Evolutionary conservation across 176 grass and related monocot species (phyloP).

Genomic region (Bothriochloa decipiens): DNA sequence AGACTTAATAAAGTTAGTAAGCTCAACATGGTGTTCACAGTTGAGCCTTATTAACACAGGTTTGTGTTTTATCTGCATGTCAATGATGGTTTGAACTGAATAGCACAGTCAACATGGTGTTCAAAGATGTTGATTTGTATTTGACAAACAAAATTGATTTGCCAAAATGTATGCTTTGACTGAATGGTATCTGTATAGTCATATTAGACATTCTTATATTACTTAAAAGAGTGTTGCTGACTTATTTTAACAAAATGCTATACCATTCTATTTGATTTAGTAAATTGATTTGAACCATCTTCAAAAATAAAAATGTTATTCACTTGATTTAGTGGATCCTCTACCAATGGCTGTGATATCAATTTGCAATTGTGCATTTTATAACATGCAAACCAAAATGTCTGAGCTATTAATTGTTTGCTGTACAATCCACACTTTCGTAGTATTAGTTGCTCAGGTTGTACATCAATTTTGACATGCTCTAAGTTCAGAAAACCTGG

Average conservation of each 20-base stretch:
- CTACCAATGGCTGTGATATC: not conserved
- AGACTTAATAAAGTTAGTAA: not conserved
- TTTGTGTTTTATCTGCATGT: not conserved
- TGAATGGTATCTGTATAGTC: not conserved
- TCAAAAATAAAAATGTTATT: not conserved
- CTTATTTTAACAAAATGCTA: not conserved
- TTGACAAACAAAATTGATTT: not conserved
- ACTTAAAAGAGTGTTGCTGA: not conserved
- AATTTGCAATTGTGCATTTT: conserved; percentile 18
- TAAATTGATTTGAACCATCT: not conserved
- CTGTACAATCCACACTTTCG: not conserved
- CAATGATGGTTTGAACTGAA: not conserved
- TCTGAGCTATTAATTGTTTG: not conserved
- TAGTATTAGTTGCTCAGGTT: not conserved
- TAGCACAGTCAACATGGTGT: not conserved
- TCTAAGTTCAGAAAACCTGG: conserved; percentile 51
- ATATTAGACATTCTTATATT: not conserved
- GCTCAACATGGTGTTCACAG: not conserved
- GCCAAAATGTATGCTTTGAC: not conserved
- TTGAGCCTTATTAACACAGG: not conserved
- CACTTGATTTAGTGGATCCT: conserved; percentile 5
- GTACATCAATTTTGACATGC: conserved; percentile 41
- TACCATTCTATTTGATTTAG: not conserved
- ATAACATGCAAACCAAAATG: not conserved
- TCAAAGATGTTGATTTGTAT: not conserved